Percentiles rank a stretch among this genome's conserved stretches.
Conservation (phyloP, 139 green algal species). For the Pleodorina starrii region DNA sequence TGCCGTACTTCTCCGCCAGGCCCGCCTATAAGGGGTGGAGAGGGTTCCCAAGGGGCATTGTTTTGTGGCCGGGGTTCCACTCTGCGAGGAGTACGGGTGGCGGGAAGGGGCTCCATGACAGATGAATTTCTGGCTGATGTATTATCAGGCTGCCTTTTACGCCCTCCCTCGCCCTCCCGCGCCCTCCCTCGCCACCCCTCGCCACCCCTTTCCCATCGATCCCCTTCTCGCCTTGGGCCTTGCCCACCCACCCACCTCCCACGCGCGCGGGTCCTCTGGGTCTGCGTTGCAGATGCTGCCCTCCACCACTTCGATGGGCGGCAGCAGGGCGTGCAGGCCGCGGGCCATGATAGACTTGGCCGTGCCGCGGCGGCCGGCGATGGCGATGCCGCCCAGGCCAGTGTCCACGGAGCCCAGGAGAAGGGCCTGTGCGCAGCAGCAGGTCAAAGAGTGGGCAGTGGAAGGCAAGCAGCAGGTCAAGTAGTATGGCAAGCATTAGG, state of each 20-base stretch:
- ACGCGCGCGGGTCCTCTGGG: constrained; percentile 87
- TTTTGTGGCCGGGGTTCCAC: too few relatives aligned
- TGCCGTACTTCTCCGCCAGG: constrained; percentile 74
- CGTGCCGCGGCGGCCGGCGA: constrained; percentile 92
- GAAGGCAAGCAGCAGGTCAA: too few relatives aligned
- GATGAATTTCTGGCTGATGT: too few relatives aligned
- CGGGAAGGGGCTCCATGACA: too few relatives aligned
- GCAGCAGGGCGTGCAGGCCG: constrained; percentile 95
- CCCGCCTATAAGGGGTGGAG: constrained; percentile 67
- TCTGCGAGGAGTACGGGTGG: too few relatives aligned
- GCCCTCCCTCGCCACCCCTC: background rate
- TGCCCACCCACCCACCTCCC: constrained; percentile 75
- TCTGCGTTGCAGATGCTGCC: constrained; percentile 96
- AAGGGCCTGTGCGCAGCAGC: too few relatives aligned
- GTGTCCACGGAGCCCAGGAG: constrained; percentile 96
- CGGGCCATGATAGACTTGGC: constrained; percentile 98
- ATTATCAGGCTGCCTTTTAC: too few relatives aligned
- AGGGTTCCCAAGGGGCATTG: too few relatives aligned
- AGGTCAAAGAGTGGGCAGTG: too few relatives aligned
- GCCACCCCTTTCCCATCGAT: background rate
- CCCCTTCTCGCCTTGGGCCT: background rate
- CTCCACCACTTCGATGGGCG: constrained; percentile 97
- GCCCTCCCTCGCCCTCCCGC: background rate
- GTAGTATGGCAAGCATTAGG: too few relatives aligned
- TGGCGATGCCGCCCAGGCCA: constrained; percentile 93